Conservation (phyloP, 2,329 filamentous ascomycete species). For the Pyrenophora teres region DNA sequence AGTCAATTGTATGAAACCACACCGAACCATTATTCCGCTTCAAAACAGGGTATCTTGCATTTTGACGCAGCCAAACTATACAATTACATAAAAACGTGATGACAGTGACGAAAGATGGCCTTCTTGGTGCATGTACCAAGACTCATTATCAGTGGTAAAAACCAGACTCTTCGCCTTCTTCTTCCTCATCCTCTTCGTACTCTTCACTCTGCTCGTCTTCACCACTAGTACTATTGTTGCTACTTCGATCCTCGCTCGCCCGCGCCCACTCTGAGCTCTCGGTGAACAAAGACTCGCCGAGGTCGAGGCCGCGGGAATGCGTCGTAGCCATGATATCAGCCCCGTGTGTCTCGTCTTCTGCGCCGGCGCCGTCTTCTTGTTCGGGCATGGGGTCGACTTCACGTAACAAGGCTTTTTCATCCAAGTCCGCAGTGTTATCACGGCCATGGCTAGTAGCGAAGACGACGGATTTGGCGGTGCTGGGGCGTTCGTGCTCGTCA, state of each 20-base stretch:
- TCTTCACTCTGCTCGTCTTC: conserved; percentile 42
- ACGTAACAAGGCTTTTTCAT: conserved; percentile 22
- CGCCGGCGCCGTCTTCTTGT: conserved; percentile 17
- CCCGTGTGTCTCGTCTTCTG: not conserved
- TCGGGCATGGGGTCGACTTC: conserved; percentile 44
- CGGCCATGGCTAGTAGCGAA: conserved; percentile 19
- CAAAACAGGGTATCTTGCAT: too few relatives aligned
- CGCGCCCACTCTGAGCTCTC: conserved; percentile 47
- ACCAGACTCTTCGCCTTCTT: conserved; percentile 41
- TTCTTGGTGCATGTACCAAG: not conserved
- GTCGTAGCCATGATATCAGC: conserved; percentile 21
- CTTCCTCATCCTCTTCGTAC: conserved; percentile 46
- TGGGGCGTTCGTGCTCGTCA: conserved; percentile 6
- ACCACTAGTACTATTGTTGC: conserved; percentile 5
- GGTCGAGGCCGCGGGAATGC: conserved; percentile 30
- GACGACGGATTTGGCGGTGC: conserved; percentile 22
- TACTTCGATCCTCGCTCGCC: conserved; percentile 33
- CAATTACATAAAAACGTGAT: not conserved
- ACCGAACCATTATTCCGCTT: too few relatives aligned
- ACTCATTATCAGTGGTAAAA: conserved; percentile 22
- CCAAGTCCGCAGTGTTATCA: not conserved
- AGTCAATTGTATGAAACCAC: too few relatives aligned
- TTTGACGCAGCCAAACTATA: not conserved
- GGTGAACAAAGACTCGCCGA: conserved; percentile 33
- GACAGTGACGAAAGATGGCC: too few relatives aligned